phyloP scores from a whole-genome alignment of 257 asterid species.

The Rauvolfia tetraphylla region DNA sequence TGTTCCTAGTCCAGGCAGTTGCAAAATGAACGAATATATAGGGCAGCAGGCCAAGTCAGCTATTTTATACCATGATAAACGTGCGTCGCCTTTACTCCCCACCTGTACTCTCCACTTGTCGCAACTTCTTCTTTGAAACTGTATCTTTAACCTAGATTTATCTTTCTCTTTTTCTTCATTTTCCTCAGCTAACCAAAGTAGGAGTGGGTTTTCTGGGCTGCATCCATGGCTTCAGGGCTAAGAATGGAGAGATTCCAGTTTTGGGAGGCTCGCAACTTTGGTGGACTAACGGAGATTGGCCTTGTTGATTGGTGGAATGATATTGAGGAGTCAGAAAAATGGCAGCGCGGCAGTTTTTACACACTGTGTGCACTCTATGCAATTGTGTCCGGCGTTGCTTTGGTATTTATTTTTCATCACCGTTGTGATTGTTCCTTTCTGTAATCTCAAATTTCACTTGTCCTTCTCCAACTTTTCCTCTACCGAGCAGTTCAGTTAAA shows the following conservation, averaged over 20 bases:
- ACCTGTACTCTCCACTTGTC: constrained; percentile 16
- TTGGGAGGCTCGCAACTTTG: neutral
- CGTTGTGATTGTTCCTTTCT: neutral
- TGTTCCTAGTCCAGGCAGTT: neutral
- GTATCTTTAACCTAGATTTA: neutral
- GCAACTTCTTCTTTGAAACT: neutral
- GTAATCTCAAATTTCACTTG: neutral
- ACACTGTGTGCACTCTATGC: constrained; percentile 32
- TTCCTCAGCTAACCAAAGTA: neutral
- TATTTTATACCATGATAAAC: neutral
- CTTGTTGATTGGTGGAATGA: constrained; percentile 22
- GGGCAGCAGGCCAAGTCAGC: constrained; percentile 9
- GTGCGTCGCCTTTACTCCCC: neutral
- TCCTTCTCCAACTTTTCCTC: neutral
- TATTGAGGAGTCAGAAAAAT: constrained; percentile 10
- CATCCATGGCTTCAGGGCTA: constrained; percentile 9
- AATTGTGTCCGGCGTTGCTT: constrained; percentile 28
- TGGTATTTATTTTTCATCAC: constrained; percentile 7
- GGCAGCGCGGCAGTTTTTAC: constrained; percentile 24
- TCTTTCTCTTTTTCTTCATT: constrained; percentile 1
- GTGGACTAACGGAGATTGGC: neutral
- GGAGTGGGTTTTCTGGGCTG: too few species aligned
- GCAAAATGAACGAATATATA: constrained; percentile 9
- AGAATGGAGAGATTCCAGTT: constrained; percentile 3
- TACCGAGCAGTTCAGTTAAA: neutral